Evolutionary conservation across 2,329 filamentous ascomycete genomes (phyloP), one percentile per base, ranked within the genome.

Genomic region (Apiospora hydei): DNA sequence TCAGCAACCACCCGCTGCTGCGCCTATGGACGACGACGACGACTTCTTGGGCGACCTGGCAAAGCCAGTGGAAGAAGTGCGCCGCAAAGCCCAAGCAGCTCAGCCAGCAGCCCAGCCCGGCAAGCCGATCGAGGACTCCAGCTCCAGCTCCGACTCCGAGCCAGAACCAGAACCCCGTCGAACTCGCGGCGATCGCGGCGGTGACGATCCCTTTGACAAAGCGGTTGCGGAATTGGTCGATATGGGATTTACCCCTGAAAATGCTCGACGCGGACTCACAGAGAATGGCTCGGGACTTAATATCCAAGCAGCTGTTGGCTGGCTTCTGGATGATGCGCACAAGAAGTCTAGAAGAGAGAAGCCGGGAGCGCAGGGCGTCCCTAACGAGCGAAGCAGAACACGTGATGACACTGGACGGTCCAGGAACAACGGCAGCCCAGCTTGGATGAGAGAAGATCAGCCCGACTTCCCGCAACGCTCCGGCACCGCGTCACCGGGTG

Each of bases 251-350:
- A 91, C 94, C 0, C 88, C 91, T 0, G 94, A 97, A 72, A 94
- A 95, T 78, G 93, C 96, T n/a, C 88, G 89, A 70, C 87, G 92
- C 74, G 96, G 95, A 6, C 83, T 99, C 53, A 90, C 91, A 14
- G 92, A 94, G 77, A 98, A 93, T 44, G 92, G 94, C 4, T 91
- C 91, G 3, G 94, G 94, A 2, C 83, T 91, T 1, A 93, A 98
- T 79, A 90, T 98, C 13, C 94, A 98, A 81, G 92, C 91, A 68
- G 96, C 96, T 1, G 94, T 97, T 8, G 92, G 95, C 53, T 97
- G 93, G 91, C 87, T 99, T 13, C 84, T 99, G 47, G 96, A 97
- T 72, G 94, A 98, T 80, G 96, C 96, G 7, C 96, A 99, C 80
- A 88, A 91, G 51, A 92, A 97, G 80, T 90, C 94, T 34, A 94